Evolutionary conservation across 2,329 filamentous ascomycete genomes (phyloP).

Genomic region (Ophiosphaerella korrae): DNA sequence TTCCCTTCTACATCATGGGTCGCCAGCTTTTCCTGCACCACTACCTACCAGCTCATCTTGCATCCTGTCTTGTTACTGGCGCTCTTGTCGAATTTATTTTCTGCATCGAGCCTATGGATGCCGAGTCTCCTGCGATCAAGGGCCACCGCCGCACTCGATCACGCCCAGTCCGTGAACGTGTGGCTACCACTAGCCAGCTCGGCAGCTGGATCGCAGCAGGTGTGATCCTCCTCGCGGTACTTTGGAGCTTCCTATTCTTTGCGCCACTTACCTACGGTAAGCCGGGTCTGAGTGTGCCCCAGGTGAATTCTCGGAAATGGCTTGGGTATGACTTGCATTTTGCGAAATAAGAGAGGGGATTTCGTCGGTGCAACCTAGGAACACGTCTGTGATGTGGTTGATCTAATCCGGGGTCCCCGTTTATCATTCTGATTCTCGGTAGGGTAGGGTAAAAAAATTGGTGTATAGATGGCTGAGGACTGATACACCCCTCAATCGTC

Average conservation of each 20-base stretch:
- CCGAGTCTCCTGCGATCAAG: constrained; percentile 44
- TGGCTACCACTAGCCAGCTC: constrained; percentile 76
- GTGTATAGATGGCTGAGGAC: no score
- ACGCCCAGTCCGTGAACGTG: constrained; percentile 80
- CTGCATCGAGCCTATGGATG: constrained; percentile 75
- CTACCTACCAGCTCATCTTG: constrained; percentile 92
- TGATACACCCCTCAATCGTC: no score
- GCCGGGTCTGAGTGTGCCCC: constrained; percentile 79
- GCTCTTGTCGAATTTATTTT: constrained; percentile 95
- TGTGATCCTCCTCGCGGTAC: constrained; percentile 69
- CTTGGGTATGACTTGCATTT: constrained; percentile 97
- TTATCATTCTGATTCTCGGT: no score
- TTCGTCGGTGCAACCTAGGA: no score
- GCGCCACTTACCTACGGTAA: constrained; percentile 94
- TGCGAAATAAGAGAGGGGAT: constrained; percentile 71
- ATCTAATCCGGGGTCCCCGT: no score
- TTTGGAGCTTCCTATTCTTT: constrained; percentile 90
- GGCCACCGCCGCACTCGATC: constrained; percentile 53
- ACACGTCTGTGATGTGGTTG: no score
- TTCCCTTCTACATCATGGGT: constrained; percentile 98
- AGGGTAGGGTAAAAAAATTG: no score
- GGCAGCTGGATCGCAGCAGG: constrained; percentile 78
- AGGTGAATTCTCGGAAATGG: constrained; percentile 89
- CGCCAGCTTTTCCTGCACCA: constrained; percentile 98
- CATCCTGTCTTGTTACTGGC: constrained; percentile 86